A percentile compares a stretch with the other conserved stretches of the same genome.
These are phyloP conservation scores for Teunomyces atbi DNA, from an alignment of 805 yeast species.

Conservation along the genomic window DNA sequence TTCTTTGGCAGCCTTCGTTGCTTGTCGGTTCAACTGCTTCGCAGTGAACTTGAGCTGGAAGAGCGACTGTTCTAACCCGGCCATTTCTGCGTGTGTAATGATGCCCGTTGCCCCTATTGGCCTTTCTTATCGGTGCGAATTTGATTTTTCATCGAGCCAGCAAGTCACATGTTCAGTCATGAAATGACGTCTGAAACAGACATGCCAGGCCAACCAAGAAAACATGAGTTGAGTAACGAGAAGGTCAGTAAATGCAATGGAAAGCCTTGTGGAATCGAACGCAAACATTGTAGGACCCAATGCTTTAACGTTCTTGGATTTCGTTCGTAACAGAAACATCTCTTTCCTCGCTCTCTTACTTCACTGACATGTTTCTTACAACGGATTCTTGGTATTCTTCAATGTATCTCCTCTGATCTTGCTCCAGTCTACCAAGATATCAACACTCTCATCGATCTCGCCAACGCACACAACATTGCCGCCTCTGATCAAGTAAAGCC, in stretches of 20 bases:
- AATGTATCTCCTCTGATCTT: slow-evolving; percentile 30
- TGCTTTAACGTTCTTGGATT: not conserved
- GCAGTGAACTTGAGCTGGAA: slow-evolving; percentile 68
- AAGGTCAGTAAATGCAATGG: too few species aligned
- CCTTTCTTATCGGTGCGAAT: not conserved
- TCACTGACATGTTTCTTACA: slow-evolving; percentile 13
- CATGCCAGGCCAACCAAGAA: too few species aligned
- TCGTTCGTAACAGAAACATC: too few species aligned
- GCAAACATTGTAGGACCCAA: too few species aligned
- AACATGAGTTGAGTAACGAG: too few species aligned
- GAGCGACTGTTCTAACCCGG: slow-evolving; percentile 29
- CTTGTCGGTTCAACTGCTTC: slow-evolving; percentile 86
- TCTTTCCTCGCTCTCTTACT: not conserved
- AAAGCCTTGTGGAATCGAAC: too few species aligned
- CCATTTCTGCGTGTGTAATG: slow-evolving; percentile 14
- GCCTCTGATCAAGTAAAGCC: slow-evolving; percentile 56
- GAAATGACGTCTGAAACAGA: too few species aligned
- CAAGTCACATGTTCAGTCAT: not conserved
- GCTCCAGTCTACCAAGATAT: slow-evolving; percentile 42
- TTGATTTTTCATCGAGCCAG: not conserved
- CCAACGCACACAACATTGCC: slow-evolving; percentile 59
- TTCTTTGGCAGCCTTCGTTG: slow-evolving; percentile 87
- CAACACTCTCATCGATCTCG: slow-evolving; percentile 44
- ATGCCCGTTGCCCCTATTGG: not conserved
- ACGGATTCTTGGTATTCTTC: slow-evolving; percentile 41